Percentiles rank a stretch among this genome's conserved stretches.
Evolutionary conservation across 2,329 filamentous ascomycete genomes (phyloP).

Genomic region (Colletotrichum euphorbiae): DNA sequence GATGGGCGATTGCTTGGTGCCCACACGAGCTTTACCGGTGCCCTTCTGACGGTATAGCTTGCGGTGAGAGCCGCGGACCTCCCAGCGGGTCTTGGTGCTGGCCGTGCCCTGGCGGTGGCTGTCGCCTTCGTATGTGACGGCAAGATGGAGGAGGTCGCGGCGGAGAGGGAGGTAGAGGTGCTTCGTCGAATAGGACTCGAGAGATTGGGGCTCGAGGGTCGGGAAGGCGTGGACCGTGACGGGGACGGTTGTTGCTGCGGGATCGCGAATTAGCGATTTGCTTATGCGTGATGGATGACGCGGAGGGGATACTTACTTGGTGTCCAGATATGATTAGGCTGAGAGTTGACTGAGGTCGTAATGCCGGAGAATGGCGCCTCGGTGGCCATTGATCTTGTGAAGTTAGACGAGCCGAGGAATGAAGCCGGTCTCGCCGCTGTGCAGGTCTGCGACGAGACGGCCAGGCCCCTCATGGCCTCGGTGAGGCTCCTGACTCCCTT

Average conservation of each 20-base stretch:
- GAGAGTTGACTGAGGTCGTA: slow-evolving; percentile 51
- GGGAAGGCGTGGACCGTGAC: slow-evolving; percentile 93
- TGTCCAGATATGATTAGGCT: slow-evolving; percentile 56
- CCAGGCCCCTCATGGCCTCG: slow-evolving; percentile 65
- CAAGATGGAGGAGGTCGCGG: slow-evolving; percentile 91
- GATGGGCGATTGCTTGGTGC: slow-evolving; percentile 84
- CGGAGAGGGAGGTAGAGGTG: slow-evolving; percentile 90
- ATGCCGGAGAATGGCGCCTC: slow-evolving; percentile 55
- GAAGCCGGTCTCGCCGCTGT: slow-evolving; percentile 49
- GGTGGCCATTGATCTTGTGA: slow-evolving; percentile 68
- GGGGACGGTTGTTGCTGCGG: slow-evolving; percentile 73
- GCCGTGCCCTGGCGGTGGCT: slow-evolving; percentile 88
- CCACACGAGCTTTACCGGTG: slow-evolving; percentile 80
- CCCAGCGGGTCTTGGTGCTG: slow-evolving; percentile 81
- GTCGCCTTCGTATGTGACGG: slow-evolving; percentile 93
- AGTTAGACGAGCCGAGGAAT: slow-evolving; percentile 48
- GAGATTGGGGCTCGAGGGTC: slow-evolving; percentile 82
- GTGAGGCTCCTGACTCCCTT: slow-evolving; percentile 62
- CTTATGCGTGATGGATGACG: neutral
- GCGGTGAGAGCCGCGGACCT: slow-evolving; percentile 84
- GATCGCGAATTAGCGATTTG: slow-evolving; percentile 28
- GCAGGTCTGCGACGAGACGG: slow-evolving; percentile 56
- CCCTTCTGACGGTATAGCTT: slow-evolving; percentile 93
- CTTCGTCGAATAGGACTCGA: slow-evolving; percentile 81
- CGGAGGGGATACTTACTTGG: slow-evolving; percentile 52